These are phyloP conservation scores for Ophiostoma fasciatum DNA, from an alignment of 2,329 filamentous ascomycete genomes.

Conservation along the genomic window DNA sequence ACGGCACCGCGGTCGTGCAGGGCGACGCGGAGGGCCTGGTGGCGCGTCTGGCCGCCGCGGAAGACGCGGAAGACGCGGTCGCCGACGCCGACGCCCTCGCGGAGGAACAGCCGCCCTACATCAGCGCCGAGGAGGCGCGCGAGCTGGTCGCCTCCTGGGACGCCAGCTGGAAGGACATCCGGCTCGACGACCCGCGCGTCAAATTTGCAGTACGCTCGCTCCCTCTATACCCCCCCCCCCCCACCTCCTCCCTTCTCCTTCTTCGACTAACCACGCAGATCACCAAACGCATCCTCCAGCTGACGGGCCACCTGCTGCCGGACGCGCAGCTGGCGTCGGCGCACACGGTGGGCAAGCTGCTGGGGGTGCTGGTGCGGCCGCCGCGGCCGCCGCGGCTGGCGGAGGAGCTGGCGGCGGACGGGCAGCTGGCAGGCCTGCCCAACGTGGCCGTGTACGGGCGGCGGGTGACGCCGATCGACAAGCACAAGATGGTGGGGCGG, in stretches of 20 bases:
- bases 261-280: constrained; percentile 36
- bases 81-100: constrained; percentile 7
- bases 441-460: constrained; percentile 57
- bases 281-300: constrained; percentile 63
- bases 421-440: constrained; percentile 35
- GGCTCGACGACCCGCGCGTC: constrained; percentile 40
- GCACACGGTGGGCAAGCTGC: constrained; percentile 36
- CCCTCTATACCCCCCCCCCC: no score
- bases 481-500: constrained; percentile 39
- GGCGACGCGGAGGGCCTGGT: constrained; percentile 20
- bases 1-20: constrained; percentile 23
- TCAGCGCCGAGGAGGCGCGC: constrained; percentile 25
- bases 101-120: no score
- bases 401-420: constrained; percentile 35
- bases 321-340: constrained; percentile 51
- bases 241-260: background rate
- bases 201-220: constrained; percentile 57
- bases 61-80: constrained; percentile 6
- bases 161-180: constrained; percentile 40
- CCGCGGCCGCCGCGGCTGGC: constrained; percentile 48
- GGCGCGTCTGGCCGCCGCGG: constrained; percentile 12
- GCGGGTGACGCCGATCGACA: constrained; percentile 55
- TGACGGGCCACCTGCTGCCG: constrained; percentile 62
- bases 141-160: constrained; percentile 32
- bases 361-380: constrained; percentile 36